Evolutionary conservation across 208 protist genomes (phyloP).

Genomic region (Trypanosoma boissoni): DNA sequence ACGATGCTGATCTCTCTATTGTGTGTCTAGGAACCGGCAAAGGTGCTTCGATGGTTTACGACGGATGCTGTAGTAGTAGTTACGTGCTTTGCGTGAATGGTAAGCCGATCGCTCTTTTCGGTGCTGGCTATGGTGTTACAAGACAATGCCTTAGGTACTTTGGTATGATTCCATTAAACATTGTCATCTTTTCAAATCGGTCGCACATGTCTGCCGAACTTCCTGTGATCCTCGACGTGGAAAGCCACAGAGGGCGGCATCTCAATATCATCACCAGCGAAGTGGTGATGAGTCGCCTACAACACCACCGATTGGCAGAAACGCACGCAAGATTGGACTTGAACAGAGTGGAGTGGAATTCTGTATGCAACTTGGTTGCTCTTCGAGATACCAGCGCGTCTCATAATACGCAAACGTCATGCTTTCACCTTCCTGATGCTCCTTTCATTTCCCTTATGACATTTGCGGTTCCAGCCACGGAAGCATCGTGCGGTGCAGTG

Average conservation of each 20-base stretch:
- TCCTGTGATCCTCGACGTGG: slow-evolving; percentile 28
- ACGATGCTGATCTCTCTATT: slow-evolving; percentile 12
- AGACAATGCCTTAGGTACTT: slow-evolving; percentile 33
- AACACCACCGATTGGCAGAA: slow-evolving; percentile 23
- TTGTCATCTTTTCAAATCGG: slow-evolving; percentile 30
- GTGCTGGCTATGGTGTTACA: slow-evolving; percentile 31
- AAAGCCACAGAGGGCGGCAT: slow-evolving; percentile 15
- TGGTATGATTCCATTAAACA: slow-evolving; percentile 25
- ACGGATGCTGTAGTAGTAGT: slow-evolving; percentile 23
- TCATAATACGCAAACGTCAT: neutral
- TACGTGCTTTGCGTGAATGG: slow-evolving; percentile 27
- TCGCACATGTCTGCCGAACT: slow-evolving; percentile 34
- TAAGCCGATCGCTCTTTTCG: slow-evolving; percentile 26
- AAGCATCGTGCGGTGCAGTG: slow-evolving; percentile 19
- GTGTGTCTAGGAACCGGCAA: slow-evolving; percentile 31
- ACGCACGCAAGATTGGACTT: slow-evolving; percentile 14
- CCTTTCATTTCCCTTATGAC: slow-evolving; percentile 13
- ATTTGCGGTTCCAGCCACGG: slow-evolving; percentile 19
- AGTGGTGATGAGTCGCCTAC: slow-evolving; percentile 18
- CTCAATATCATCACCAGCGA: slow-evolving; percentile 18
- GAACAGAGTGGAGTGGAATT: neutral
- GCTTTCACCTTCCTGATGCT: slow-evolving; percentile 5
- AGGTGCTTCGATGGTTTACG: slow-evolving; percentile 29
- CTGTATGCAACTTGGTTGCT: slow-evolving; percentile 21
- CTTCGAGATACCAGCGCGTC: neutral